Evolutionary conservation across 2,329 filamentous ascomycete genomes (phyloP).

Genomic region (Celoporthe dispersa): DNA sequence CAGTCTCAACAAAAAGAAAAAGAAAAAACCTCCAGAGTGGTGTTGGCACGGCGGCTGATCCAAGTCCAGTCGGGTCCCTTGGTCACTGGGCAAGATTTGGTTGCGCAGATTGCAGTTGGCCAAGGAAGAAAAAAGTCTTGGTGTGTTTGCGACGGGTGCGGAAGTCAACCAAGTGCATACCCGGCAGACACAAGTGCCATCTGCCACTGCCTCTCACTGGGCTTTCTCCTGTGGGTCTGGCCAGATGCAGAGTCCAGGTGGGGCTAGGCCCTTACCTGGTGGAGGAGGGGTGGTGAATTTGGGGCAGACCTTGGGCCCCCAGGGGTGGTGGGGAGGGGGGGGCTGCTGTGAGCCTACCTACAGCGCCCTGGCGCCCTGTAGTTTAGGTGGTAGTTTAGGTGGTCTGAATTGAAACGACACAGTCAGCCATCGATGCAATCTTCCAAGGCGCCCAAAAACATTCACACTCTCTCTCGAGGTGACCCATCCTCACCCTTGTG

Average conservation of each 20-base stretch:
- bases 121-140: slow-evolving; percentile 15
- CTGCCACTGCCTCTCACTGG: background rate
- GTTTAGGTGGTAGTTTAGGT: too few relatives aligned
- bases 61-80: background rate
- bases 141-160: slow-evolving; percentile 11
- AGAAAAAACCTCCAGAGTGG: background rate
- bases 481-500: too few relatives aligned
- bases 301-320: background rate
- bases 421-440: background rate
- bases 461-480: too few relatives aligned
- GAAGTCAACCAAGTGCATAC: slow-evolving; percentile 10
- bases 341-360: background rate
- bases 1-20: background rate
- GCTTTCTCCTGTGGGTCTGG: background rate
- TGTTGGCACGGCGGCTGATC: background rate
- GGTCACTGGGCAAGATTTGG: background rate
- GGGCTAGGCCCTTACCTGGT: background rate
- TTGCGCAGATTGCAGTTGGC: background rate
- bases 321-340: background rate
- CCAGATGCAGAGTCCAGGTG: background rate
- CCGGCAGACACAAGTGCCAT: background rate
- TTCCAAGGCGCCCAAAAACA: background rate
- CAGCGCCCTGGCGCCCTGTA: background rate
- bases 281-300: background rate
- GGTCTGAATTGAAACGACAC: slow-evolving; percentile 1